phyloP scores from a whole-genome alignment of 345 rosid genomes.

The Noccaea caerulescens region DNA sequence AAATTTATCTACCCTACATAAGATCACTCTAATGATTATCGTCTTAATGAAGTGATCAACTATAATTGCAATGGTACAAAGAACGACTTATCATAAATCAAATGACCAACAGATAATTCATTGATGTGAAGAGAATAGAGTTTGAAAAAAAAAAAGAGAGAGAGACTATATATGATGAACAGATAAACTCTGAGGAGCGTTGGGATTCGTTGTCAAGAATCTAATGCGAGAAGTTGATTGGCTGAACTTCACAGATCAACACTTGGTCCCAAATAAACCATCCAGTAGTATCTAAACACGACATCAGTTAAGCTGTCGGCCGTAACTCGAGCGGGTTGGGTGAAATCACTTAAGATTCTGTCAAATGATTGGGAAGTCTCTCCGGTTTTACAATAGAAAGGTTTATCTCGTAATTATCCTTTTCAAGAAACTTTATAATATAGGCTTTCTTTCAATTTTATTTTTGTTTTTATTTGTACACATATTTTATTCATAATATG shows the following conservation, averaged over 20 bases:
- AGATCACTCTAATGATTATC: too few species aligned
- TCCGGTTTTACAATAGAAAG: background rate
- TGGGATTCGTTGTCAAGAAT: conserved; percentile 45
- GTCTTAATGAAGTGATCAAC: background rate
- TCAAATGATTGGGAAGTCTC: conserved; percentile 44
- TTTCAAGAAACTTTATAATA: background rate
- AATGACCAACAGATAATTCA: background rate
- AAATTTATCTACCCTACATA: too few species aligned
- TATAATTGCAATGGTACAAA: background rate
- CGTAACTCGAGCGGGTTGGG: conserved; percentile 38
- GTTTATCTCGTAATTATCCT: conserved; percentile 27
- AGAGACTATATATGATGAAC: conserved; percentile 2
- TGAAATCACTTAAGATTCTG: conserved; percentile 32
- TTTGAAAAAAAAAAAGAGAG: background rate
- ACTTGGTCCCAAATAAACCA: background rate
- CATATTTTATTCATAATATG: background rate
- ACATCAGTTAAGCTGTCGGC: conserved; percentile 38
- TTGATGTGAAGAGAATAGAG: conserved; percentile 13
- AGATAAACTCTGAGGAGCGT: conserved; percentile 46
- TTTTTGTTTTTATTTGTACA: background rate
- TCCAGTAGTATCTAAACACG: background rate
- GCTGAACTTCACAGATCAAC: conserved; percentile 16
- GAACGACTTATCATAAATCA: conserved; percentile 3
- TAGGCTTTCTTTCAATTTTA: background rate
- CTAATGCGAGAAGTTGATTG: conserved; percentile 46